These are phyloP conservation scores for Ogataea ganodermae DNA, from an alignment of 805 yeast species.

Conservation along the genomic window DNA sequence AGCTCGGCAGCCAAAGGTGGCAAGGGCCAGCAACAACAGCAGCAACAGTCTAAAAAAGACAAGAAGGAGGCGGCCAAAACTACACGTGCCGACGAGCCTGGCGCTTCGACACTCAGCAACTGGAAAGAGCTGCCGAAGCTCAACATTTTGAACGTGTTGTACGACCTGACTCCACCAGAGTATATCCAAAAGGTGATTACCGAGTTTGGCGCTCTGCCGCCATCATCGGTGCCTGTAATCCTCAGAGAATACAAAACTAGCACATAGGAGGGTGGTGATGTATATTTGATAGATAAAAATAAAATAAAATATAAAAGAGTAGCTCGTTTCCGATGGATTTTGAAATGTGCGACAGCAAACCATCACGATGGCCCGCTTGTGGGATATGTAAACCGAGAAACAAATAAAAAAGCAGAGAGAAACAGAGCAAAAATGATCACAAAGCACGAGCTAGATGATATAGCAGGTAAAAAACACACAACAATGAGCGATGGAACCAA, in stretches of 20 bases:
- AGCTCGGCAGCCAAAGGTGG: constrained; percentile 17
- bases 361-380: neutral
- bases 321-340: neutral
- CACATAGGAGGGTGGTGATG: constrained; percentile 15
- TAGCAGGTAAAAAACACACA: neutral
- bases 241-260: constrained; percentile 80
- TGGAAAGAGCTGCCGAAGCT: constrained; percentile 67
- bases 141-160: constrained; percentile 81
- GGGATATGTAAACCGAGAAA: neutral
- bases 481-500: neutral
- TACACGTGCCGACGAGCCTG: constrained; percentile 26
- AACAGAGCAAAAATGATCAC: neutral
- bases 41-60: constrained; percentile 29
- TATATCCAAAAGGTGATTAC: constrained; percentile 93
- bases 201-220: constrained; percentile 94
- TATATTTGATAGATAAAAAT: constrained; percentile 1
- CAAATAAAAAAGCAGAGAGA: neutral
- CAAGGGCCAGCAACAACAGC: constrained; percentile 31
- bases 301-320: neutral
- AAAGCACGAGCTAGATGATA: neutral
- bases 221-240: constrained; percentile 97
- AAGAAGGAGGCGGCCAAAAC: constrained; percentile 24
- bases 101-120: constrained; percentile 48
- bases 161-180: constrained; percentile 92
- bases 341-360: neutral